Percentiles rank a stretch among this genome's conserved stretches.
phyloP scores from a whole-genome alignment of 176 grass and related monocot genomes.

The Aegilops umbellulata region DNA sequence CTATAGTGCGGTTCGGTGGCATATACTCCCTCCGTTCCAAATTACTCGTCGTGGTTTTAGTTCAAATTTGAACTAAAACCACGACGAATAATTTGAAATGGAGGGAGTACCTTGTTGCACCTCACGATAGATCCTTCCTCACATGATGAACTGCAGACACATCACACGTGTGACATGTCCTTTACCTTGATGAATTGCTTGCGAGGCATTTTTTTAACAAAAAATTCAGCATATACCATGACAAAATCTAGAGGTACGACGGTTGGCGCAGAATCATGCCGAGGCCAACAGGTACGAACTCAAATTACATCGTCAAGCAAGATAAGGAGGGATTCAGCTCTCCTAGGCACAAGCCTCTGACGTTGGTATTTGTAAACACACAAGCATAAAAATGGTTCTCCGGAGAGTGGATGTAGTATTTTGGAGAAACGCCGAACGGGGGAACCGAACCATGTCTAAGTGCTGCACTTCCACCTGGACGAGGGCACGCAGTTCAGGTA shows the following conservation, averaged over 20 bases:
- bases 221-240: not conserved
- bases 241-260: not conserved
- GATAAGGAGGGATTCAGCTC: not conserved
- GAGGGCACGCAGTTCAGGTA: constrained; percentile 86
- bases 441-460: constrained; percentile 22
- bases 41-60: too few relatives aligned
- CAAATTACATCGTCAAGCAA: not conserved
- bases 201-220: not conserved
- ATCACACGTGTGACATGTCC: not conserved
- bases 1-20: too few relatives aligned
- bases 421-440: not conserved
- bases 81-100: too few relatives aligned
- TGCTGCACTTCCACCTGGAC: constrained; percentile 79
- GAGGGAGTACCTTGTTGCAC: not conserved
- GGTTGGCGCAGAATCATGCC: not conserved
- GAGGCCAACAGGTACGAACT: constrained; percentile 8
- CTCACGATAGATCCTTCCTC: not conserved
- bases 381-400: not conserved
- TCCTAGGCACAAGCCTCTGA: not conserved
- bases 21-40: too few relatives aligned
- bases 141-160: not conserved
- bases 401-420: not conserved
- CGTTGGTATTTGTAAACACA: constrained; percentile 16
- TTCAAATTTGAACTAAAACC: too few relatives aligned
- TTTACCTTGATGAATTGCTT: not conserved